These are phyloP conservation scores for Dittrichia graveolens DNA, from an alignment of 129 eudicot species.

Conservation along the genomic window DNA sequence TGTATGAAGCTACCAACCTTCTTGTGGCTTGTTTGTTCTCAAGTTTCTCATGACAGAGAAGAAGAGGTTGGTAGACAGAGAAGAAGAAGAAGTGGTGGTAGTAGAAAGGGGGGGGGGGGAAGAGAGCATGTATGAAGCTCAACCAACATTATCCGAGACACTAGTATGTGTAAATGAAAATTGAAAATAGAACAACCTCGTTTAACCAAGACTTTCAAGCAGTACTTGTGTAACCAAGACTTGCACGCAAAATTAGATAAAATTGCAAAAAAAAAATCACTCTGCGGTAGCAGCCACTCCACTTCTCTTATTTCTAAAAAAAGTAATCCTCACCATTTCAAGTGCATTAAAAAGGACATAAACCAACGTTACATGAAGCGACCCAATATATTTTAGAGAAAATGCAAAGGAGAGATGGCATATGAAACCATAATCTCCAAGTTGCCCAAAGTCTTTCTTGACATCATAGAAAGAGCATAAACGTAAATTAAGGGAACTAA, in stretches of 20 bases:
- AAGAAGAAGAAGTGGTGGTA: no score
- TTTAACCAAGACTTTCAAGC: neutral
- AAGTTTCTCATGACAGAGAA: no score
- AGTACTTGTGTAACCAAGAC: neutral
- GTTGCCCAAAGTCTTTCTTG: neutral
- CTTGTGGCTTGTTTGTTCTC: no score
- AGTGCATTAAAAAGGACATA: neutral
- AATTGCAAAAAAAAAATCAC: neutral
- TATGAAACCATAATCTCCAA: neutral
- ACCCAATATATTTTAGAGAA: neutral
- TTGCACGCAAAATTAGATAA: neutral
- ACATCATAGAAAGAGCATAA: constrained; percentile 9
- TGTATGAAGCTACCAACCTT: constrained; percentile 7
- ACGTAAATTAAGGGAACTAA: neutral
- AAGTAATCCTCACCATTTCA: constrained; percentile 9
- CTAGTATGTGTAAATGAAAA: neutral
- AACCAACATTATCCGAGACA: neutral
- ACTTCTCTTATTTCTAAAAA: neutral
- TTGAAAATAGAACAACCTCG: constrained; percentile 5
- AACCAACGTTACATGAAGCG: neutral
- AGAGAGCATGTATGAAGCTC: constrained; percentile 5
- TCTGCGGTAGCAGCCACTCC: neutral
- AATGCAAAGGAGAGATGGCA: neutral
- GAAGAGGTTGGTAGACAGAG: no score
- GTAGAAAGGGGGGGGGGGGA: no score